phyloP scores from a whole-genome alignment of 345 rosid genomes.

The Iberis pinnata region DNA sequence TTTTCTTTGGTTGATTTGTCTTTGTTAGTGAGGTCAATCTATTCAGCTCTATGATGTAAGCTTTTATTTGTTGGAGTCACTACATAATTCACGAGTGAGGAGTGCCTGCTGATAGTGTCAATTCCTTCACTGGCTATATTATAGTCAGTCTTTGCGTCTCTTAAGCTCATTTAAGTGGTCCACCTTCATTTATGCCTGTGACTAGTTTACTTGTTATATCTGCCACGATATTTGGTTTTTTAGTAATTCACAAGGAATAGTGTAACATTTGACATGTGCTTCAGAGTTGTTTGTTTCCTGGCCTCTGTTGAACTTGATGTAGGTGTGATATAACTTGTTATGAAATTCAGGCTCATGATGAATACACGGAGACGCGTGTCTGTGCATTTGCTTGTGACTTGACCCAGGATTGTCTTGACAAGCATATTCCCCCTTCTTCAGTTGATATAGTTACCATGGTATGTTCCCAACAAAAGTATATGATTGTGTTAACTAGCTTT shows the following conservation, averaged over 20 bases:
- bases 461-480: conserved; percentile 23
- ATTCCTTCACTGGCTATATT: neutral
- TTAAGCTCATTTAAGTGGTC: neutral
- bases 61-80: neutral
- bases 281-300: neutral
- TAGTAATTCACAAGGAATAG: neutral
- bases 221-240: neutral
- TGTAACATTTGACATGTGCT: neutral
- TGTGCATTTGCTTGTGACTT: conserved; percentile 73
- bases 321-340: neutral
- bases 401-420: conserved; percentile 61
- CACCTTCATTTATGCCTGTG: neutral
- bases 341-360: conserved; percentile 65
- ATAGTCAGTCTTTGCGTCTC: neutral
- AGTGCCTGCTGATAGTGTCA: neutral
- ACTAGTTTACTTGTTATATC: conserved; percentile 1
- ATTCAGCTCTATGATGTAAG: neutral
- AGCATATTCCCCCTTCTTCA: conserved; percentile 66
- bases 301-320: neutral
- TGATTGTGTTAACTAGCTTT: neutral
- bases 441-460: conserved; percentile 91
- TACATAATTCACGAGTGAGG: neutral
- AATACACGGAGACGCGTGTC: conserved; percentile 51
- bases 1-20: neutral
- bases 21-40: conserved; percentile 3